A percentile compares a stretch with the other conserved stretches of the same genome.
phyloP scores from a whole-genome alignment of 2,329 filamentous ascomycete genomes.

The Beauveria sp. region DNA sequence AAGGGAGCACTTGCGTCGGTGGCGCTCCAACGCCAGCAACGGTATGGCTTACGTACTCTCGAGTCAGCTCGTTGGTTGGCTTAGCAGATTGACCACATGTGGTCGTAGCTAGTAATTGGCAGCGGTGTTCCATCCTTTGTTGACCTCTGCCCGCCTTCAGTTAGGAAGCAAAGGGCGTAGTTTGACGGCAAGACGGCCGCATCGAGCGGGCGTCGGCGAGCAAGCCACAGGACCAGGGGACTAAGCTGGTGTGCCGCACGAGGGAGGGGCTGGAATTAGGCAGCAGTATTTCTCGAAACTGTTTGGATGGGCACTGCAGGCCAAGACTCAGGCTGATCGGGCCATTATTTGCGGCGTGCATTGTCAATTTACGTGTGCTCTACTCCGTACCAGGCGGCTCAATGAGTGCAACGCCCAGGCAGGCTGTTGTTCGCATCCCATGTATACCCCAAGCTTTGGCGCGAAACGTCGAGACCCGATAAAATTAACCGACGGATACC shows the following conservation, averaged over 20 bases:
- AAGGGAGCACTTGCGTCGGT: not conserved
- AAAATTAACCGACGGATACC: no score
- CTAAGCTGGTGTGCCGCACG: not conserved
- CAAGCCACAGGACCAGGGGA: not conserved
- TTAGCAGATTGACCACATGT: not conserved
- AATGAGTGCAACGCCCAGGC: no score
- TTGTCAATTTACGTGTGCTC: not conserved
- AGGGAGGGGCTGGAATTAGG: slow-evolving; percentile 4
- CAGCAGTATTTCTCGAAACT: slow-evolving; percentile 5
- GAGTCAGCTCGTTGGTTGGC: not conserved
- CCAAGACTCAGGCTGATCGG: not conserved
- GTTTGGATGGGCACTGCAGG: not conserved
- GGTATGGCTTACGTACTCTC: not conserved
- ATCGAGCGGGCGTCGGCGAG: not conserved
- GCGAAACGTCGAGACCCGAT: no score
- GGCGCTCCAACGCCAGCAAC: not conserved
- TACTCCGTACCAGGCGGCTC: no score
- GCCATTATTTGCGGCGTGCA: not conserved
- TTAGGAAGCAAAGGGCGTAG: not conserved
- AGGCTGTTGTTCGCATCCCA: no score
- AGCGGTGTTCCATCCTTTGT: no score
- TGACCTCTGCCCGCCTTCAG: no score
- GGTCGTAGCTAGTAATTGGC: not conserved
- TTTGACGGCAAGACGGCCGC: not conserved
- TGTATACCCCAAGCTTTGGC: no score